These are phyloP conservation scores for Leccinum arenicola DNA, from an alignment of 768 basidiomycete species.

Conservation along the genomic window DNA sequence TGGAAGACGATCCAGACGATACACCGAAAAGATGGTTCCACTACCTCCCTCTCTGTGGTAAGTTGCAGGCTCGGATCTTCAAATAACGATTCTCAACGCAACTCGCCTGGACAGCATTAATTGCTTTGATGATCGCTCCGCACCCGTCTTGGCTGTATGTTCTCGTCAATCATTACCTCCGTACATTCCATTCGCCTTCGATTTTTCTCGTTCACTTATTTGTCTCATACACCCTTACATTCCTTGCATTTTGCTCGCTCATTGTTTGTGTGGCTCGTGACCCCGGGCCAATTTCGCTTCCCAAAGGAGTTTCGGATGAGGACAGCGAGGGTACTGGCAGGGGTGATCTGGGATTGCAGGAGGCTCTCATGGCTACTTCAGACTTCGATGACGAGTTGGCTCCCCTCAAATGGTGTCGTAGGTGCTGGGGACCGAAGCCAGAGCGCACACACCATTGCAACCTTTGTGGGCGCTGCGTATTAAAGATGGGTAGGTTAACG, in stretches of 20 bases:
- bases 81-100: constrained; percentile 2
- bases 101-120: constrained; percentile 34
- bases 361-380: constrained; percentile 54
- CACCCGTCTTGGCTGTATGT: constrained; percentile 73
- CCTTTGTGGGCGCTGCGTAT: constrained; percentile 70
- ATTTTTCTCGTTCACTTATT: constrained; percentile 53
- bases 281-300: constrained; percentile 56
- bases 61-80: constrained; percentile 16
- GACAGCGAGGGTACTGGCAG: constrained; percentile 31
- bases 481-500: constrained; percentile 72
- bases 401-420: constrained; percentile 71
- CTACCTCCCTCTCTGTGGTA: constrained; percentile 57
- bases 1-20: constrained; percentile 34
- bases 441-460: constrained; percentile 80
- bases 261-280: constrained; percentile 71
- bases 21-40: constrained; percentile 51
- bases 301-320: constrained; percentile 21
- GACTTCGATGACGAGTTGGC: constrained; percentile 53
- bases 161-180: constrained; percentile 65
- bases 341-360: constrained; percentile 49
- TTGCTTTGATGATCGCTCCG: constrained; percentile 62
- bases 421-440: constrained; percentile 77
- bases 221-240: constrained; percentile 61
- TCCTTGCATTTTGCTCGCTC: constrained; percentile 69
- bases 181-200: constrained; percentile 45